A percentile compares a stretch with the other conserved stretches of the same genome.
phyloP scores from a whole-genome alignment of 441 rosid genomes.

The Mallotus repandus region DNA sequence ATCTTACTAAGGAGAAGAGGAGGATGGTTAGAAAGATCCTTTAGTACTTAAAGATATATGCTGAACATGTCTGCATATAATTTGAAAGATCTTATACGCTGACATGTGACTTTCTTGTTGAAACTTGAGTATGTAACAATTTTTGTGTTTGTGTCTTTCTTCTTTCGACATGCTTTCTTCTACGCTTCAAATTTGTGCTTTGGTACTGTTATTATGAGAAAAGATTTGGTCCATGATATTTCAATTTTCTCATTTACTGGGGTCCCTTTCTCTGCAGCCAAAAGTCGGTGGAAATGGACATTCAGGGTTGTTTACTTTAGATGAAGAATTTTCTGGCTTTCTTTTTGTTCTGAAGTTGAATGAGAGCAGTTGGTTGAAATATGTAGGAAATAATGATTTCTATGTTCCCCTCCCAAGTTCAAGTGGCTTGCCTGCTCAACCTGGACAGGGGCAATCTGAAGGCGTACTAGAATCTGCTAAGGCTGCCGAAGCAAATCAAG shows the following conservation, averaged over 20 bases:
- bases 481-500: constrained; percentile 37
- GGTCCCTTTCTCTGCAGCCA: constrained; percentile 50
- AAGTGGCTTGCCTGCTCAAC: constrained; percentile 36
- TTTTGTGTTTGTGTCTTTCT: not conserved
- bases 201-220: not conserved
- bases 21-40: not conserved
- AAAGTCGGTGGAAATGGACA: constrained; percentile 60
- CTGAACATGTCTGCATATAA: not conserved
- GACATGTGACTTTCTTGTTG: too few species aligned
- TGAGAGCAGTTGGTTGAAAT: constrained; percentile 67
- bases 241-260: constrained; percentile 23
- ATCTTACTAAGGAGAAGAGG: not conserved
- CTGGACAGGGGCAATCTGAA: constrained; percentile 32
- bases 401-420: constrained; percentile 63
- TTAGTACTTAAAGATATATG: not conserved
- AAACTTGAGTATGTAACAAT: not conserved
- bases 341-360: constrained; percentile 82
- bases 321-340: constrained; percentile 60
- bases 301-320: constrained; percentile 62
- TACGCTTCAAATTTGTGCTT: not conserved
- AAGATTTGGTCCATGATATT: constrained; percentile 6
- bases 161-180: not conserved
- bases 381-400: constrained; percentile 45
- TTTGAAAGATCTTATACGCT: too few species aligned
- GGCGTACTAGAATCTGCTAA: constrained; percentile 31